Conservation (phyloP, 1,284 basidiomycete species). For the Ustilago cynodontis region DNA sequence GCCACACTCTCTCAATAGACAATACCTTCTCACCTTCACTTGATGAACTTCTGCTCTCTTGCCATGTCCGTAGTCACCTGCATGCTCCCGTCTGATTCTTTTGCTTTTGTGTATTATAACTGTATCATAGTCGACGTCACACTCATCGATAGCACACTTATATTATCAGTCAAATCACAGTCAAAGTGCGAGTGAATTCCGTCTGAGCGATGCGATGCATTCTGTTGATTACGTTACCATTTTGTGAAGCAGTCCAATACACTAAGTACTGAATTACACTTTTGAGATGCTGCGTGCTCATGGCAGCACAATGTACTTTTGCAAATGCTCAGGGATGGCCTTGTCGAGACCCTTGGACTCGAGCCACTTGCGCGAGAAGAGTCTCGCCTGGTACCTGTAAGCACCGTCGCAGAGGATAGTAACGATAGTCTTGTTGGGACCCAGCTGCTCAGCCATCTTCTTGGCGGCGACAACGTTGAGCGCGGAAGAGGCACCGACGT, state of each 20-base stretch:
- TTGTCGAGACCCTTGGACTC: constrained; percentile 82
- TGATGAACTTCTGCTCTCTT: not conserved
- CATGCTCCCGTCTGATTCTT: constrained; percentile 8
- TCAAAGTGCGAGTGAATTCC: not conserved
- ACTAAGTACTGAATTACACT: no score
- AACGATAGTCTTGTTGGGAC: constrained; percentile 82
- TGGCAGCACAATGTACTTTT: constrained; percentile 86
- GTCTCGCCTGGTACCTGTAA: constrained; percentile 92
- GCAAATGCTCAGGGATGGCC: constrained; percentile 85
- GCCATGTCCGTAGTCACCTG: constrained; percentile 3
- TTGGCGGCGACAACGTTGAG: constrained; percentile 94
- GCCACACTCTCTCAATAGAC: constrained; percentile 17
- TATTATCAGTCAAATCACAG: not conserved
- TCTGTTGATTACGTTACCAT: not conserved
- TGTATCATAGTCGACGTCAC: constrained; percentile 15
- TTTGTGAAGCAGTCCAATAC: not conserved
- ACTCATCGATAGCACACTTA: not conserved
- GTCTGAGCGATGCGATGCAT: not conserved
- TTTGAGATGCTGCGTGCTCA: constrained; percentile 18
- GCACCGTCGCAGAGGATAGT: constrained; percentile 95
- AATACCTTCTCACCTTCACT: constrained; percentile 9
- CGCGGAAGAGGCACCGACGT: constrained; percentile 95
- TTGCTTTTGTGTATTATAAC: constrained; percentile 22
- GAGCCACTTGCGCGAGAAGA: constrained; percentile 97
- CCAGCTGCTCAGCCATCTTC: constrained; percentile 86